Conservation (phyloP, 768 basidiomycete genomes). For the Daedaleopsis nitida region DNA sequence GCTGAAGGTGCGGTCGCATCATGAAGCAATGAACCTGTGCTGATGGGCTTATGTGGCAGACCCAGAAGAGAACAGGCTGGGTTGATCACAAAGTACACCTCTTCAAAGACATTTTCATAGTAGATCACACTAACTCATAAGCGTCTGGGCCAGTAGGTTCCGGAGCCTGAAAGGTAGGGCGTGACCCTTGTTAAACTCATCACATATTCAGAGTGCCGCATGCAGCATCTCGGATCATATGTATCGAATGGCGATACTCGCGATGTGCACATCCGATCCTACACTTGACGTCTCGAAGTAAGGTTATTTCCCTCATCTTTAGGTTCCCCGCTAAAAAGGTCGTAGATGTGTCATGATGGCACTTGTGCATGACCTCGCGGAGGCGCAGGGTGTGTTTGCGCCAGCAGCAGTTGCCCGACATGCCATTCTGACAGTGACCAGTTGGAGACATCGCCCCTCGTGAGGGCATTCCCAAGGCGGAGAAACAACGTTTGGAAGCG, state of each 20-base stretch:
- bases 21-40: background rate
- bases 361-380: constrained; percentile 92
- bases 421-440: constrained; percentile 24
- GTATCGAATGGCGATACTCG: constrained; percentile 95
- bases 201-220: background rate
- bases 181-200: background rate
- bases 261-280: constrained; percentile 82
- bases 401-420: background rate
- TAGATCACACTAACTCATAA: no score
- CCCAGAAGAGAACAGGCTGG: constrained; percentile 96
- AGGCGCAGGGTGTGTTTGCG: constrained; percentile 72
- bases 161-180: constrained; percentile 77
- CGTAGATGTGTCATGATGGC: constrained; percentile 85
- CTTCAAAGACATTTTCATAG: no score
- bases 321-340: background rate
- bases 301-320: constrained; percentile 20
- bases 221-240: constrained; percentile 92
- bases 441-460: constrained; percentile 94
- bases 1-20: constrained; percentile 63
- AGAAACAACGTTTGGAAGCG: constrained; percentile 77
- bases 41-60: no score
- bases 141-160: constrained; percentile 54
- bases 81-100: constrained; percentile 70
- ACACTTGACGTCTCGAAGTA: constrained; percentile 75
- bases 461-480: constrained; percentile 80